A percentile compares a stretch with the other conserved stretches of the same genome.
Conservation (phyloP, 345 rosid species). For the Rhodamnia argentea region DNA sequence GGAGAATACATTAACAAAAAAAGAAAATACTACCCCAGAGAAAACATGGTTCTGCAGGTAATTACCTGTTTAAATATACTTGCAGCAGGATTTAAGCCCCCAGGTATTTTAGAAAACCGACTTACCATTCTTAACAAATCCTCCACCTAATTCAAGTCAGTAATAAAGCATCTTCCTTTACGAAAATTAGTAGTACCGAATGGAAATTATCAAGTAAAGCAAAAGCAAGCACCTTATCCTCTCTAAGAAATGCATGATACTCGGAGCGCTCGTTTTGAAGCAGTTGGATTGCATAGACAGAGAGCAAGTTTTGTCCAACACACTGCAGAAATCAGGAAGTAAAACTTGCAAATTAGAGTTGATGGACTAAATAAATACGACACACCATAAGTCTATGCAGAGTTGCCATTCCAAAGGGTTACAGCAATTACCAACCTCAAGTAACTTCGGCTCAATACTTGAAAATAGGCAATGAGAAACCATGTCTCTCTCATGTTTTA, state of each 20-base stretch:
- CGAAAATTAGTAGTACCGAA: not conserved
- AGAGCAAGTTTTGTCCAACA: no score
- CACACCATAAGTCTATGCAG: not conserved
- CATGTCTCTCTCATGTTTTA: constrained; percentile 84
- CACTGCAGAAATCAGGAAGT: not conserved
- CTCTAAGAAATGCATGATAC: constrained; percentile 72
- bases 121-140: constrained; percentile 90
- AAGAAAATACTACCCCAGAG: not conserved
- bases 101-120: constrained; percentile 54
- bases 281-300: constrained; percentile 31
- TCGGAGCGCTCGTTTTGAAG: constrained; percentile 90
- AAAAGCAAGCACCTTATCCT: constrained; percentile 63
- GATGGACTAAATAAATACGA: not conserved
- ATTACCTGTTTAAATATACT: constrained; percentile 80
- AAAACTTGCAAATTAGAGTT: not conserved
- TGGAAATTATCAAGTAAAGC: not conserved
- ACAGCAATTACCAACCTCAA: constrained; percentile 52
- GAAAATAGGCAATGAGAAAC: constrained; percentile 77
- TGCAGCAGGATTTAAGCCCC: constrained; percentile 75
- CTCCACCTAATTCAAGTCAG: constrained; percentile 35
- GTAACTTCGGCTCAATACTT: constrained; percentile 79
- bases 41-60: not conserved
- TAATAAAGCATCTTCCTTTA: not conserved
- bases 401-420: not conserved
- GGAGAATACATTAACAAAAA: not conserved